Percentiles rank a stretch among this genome's conserved stretches.
Conservation (phyloP, 2,329 filamentous ascomycete species). For the Erysiphe neolycopersici region DNA sequence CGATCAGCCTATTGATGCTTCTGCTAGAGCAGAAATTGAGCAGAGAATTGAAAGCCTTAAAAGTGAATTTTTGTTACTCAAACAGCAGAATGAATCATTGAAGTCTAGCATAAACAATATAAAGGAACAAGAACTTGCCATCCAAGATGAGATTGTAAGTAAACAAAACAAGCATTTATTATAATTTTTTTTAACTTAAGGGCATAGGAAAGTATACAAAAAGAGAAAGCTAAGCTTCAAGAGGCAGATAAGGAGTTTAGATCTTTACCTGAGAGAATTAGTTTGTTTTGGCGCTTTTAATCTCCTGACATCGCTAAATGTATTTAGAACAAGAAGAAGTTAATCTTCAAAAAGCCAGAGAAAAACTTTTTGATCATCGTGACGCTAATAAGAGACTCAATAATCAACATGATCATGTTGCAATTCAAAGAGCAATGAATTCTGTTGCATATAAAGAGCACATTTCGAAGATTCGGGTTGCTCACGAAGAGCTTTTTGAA, state of each 20-base stretch:
- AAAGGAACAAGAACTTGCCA: constrained; percentile 11
- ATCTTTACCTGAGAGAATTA: constrained; percentile 42
- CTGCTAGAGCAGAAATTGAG: constrained; percentile 34
- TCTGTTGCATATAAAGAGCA: constrained; percentile 27
- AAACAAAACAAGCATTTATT: not conserved
- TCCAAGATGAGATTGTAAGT: constrained; percentile 18
- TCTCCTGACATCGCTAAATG: constrained; percentile 4
- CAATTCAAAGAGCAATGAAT: constrained; percentile 27
- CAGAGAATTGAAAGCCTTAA: constrained; percentile 17
- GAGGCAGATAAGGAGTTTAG: constrained; percentile 35
- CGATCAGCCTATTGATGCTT: constrained; percentile 43
- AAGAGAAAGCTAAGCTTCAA: constrained; percentile 42
- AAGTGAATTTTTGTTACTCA: constrained; percentile 9
- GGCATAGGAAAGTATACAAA: constrained; percentile 21
- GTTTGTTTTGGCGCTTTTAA: constrained; percentile 19
- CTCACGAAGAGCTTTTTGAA: constrained; percentile 38
- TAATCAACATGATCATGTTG: constrained; percentile 25
- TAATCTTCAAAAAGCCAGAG: constrained; percentile 11
- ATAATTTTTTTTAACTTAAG: constrained; percentile 1
- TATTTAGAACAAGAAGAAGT: constrained; percentile 15
- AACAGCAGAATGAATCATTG: constrained; percentile 2
- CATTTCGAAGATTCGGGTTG: constrained; percentile 32
- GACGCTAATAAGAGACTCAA: constrained; percentile 22
- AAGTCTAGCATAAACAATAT: constrained; percentile 11
- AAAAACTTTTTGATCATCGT: constrained; percentile 16